phyloP scores from a whole-genome alignment of 176 grass and related monocot species.

The Oryza longistaminata region DNA sequence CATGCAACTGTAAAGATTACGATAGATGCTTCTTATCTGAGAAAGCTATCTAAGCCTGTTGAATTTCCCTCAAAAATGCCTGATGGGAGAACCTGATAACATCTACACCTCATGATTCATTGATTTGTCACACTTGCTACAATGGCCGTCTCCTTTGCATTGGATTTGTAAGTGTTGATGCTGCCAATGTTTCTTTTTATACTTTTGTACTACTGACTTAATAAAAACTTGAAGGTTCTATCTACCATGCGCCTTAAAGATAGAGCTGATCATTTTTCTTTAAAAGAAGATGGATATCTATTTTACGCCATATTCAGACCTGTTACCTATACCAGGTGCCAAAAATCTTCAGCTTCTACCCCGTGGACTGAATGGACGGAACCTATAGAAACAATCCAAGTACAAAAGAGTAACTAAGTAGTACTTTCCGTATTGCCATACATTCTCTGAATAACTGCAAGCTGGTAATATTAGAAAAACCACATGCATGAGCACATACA shows the following conservation, averaged over 20 bases:
- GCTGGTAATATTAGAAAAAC: no score
- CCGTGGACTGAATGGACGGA: background rate
- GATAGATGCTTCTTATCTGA: background rate
- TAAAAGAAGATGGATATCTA: no score
- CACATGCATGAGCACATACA: no score
- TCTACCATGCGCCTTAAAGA: background rate
- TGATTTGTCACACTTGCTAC: background rate
- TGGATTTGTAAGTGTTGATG: background rate
- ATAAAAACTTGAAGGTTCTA: background rate
- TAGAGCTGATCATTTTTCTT: background rate
- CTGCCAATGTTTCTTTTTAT: background rate
- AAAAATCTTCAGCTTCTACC: no score
- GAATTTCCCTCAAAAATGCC: background rate
- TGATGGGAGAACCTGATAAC: background rate
- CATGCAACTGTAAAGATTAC: constrained; percentile 40
- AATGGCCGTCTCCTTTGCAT: background rate
- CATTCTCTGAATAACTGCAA: no score
- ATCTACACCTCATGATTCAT: no score
- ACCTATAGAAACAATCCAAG: background rate
- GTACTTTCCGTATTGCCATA: no score
- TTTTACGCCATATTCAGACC: background rate
- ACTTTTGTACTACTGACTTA: background rate
- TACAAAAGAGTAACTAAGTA: background rate
- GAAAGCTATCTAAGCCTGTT: background rate
- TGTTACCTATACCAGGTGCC: no score